A percentile compares a stretch with the other conserved stretches of the same genome.
phyloP scores from a whole-genome alignment of 208 protist species.

The Trypanosoma avium region DNA sequence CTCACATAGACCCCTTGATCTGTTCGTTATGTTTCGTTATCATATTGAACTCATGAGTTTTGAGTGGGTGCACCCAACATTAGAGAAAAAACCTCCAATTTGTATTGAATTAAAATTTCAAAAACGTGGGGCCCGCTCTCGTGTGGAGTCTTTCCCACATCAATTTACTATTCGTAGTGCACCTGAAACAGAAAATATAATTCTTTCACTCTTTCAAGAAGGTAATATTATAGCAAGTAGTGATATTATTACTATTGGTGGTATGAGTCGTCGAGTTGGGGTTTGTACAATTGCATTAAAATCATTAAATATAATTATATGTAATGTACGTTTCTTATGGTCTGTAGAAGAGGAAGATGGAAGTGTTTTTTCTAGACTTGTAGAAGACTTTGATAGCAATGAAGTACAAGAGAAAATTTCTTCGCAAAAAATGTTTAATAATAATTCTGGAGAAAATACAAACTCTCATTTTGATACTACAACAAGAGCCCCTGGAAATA shows the following conservation, averaged over 20 bases:
- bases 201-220: conserved; percentile 4
- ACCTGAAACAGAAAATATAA: conserved; percentile 24
- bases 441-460: too few relatives aligned
- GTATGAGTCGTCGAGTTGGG: conserved; percentile 18
- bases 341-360: conserved; percentile 21
- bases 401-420: not conserved
- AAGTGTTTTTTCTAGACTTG: conserved; percentile 7
- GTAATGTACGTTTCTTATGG: conserved; percentile 43
- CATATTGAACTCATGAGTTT: conserved; percentile 23
- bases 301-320: not conserved
- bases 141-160: conserved; percentile 12
- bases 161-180: conserved; percentile 30
- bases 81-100: not conserved
- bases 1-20: too few relatives aligned
- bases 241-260: conserved; percentile 33
- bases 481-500: too few relatives aligned
- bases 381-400: conserved; percentile 1
- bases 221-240: conserved; percentile 17
- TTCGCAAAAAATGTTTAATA: not conserved
- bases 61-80: conserved; percentile 1
- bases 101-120: conserved; percentile 21
- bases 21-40: conserved; percentile 43
- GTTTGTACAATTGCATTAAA: conserved; percentile 27
- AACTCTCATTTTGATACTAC: too few relatives aligned
- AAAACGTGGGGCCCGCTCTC: conserved; percentile 19